Base-by-base conservation (phyloP, 371 early-diverging fungal species). In the Mucor irregularis region DNA sequence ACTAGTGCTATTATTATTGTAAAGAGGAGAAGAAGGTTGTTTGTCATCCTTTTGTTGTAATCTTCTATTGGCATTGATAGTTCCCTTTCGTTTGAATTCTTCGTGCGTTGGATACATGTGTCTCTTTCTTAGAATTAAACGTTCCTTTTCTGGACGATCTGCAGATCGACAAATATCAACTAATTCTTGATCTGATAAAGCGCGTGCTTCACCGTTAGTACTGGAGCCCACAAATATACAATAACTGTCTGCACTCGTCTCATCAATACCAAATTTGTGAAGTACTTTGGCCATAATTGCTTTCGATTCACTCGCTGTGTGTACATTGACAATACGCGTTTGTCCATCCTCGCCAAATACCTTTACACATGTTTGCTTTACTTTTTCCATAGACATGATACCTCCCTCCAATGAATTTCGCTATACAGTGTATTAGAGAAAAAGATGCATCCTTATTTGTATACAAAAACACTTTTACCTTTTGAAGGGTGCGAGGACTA, bases 121-220 rank as follows among this genome's bases (percentile, higher is more conserved):
- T 28, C 84, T 78, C 61, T 89, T 91, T 29, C 91, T 74, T 52
- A 93, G 53, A 42, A 90, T 88, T 30, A 92, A 66, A n/a, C 87
- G 78, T 47, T 93, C 90, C 35, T 85, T 85, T 55, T 87, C 88
- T 1, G 86, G 84, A 8, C 85, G 78, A 49, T 83, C 84, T 0
- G 84, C 58, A 26, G 85, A 85, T 19, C 76, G 73, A 64, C 91
- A 93, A 39, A 92, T 88, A 10, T 81, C 82, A 5, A 78, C 68
- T 29, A 92, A 61, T 56, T 92, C 91, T 8, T 80, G 78, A 63
- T 90, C 90, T 10, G 80, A 78, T 42, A 92, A 61, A 47, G 85
- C 84, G 16, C 84, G 81, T 2, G 84, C 85, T 71, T 81, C 83
- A 7, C 85, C 88, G 26, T 84, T 79, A 13, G 80, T 83, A 46